Percentiles rank a stretch among this genome's conserved stretches.
phyloP scores from a whole-genome alignment of 371 early-diverging fungal genomes.

The Zopfochytrium polystomum region DNA sequence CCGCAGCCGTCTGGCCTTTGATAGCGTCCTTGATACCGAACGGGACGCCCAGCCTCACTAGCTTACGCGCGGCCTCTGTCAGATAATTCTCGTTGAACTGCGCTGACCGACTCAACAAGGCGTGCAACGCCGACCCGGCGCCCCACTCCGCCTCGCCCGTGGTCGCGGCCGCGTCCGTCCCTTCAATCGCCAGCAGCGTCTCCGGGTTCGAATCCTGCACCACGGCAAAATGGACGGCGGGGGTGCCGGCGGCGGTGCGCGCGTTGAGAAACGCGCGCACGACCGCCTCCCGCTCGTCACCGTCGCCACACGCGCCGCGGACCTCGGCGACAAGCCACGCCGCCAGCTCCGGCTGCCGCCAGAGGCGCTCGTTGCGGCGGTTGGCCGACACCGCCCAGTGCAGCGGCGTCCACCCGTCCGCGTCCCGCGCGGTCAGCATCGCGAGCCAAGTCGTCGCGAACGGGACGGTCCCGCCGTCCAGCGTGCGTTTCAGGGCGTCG shows the following conservation, averaged over 20 bases:
- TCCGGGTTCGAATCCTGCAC: not conserved
- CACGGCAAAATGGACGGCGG: not conserved
- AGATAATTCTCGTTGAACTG: not conserved
- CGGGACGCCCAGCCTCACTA: not conserved
- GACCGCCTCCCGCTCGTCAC: no score
- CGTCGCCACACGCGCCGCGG: not conserved
- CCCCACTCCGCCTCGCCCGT: not conserved
- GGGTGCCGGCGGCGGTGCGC: not conserved
- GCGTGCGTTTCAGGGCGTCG: not conserved
- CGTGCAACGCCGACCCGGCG: not conserved
- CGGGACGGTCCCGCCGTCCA: not conserved
- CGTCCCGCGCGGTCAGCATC: not conserved
- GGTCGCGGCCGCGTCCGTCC: not conserved
- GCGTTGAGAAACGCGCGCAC: not conserved
- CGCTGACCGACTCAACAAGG: not conserved
- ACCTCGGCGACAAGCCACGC: not conserved
- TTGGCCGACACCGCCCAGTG: not conserved
- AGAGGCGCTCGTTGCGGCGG: not conserved
- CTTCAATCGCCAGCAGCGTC: not conserved
- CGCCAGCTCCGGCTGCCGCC: not conserved
- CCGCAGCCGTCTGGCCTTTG: not conserved
- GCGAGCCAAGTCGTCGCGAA: not conserved
- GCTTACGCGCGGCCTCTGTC: not conserved
- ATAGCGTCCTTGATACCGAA: not conserved
- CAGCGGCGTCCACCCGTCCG: not conserved